Base-by-base conservation (phyloP, 148 eudicot species). In the Cornus controversa region DNA sequence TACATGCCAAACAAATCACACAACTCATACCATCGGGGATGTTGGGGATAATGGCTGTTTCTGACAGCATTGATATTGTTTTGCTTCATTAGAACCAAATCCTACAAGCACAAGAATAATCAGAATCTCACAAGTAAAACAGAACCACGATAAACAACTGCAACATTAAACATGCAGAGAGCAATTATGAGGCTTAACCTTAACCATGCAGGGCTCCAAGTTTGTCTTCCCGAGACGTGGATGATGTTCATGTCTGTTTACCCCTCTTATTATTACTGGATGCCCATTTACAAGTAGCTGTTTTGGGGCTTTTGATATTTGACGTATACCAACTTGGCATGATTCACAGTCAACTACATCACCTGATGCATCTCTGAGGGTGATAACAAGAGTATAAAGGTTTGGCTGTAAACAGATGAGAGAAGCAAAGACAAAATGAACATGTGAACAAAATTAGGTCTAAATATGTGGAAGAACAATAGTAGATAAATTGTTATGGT, bases 1-100 rank as follows among this genome's bases (percentile, higher is more conserved):
- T 95, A 95, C 97, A 95, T 90, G 77, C 99, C 99, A 84, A 93
- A 95, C 78, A 95, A 82, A 87, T 91, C 94, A 81, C 99, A 95
- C 66, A 95, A 85, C 89, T 95, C 99, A 67, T 95, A 95, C 99
- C 99, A 95, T 60, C 99, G 88, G 54, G 91, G 86, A 85, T 95
- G 97, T 79, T 95, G 93, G 71, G 99, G 99, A 81, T 95, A 95
- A 84, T 95, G 99, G 86, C 97, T 89, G 88, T 95, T 95, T 83
- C 99, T 89, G 53, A 95, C 97, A 60, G 99, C 94, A 83, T 95
- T 95, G 57, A 95, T 86, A 76, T 95, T 95, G 77, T 90, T 70
- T 87, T 95, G 93, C 89, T 95, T 95, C 99, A 95, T 93, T 78
- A 93, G 74, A 80, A 93, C 92, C 90, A 95, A 87, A 91, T 95